Base-by-base conservation (phyloP, 2,329 filamentous ascomycete genomes). In the Calonectria honghensis region DNA sequence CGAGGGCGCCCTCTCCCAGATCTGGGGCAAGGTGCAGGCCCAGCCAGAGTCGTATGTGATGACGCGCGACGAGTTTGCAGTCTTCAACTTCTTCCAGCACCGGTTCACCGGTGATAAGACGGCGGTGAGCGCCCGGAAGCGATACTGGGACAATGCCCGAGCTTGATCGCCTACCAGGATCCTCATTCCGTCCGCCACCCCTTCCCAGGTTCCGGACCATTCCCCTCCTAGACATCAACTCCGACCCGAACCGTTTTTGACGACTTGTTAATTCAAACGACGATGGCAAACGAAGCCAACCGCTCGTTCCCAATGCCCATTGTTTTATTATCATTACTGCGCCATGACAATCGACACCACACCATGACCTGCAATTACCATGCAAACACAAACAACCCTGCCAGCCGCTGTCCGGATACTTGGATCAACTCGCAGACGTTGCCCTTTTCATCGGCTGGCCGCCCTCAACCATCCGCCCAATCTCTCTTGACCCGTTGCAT, bases 61-160 rank as follows among this genome's bases (percentile, higher is more conserved):
- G 87, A 92, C 88, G 41, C 88, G 90, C 76, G 92, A 95, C 84
- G 95, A 98, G 85, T 97, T 97, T 81, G 92, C 94, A 70, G 89
- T 97, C 74, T 96, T 97, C 91, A 97, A 97, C 87, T 96, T 93
- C 85, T 96, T 94, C 84, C 93, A 94, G 76, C 85, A 90, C 76
- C 90, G 93, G 13, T 95, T 94, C 81, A 83, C 86, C 37, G 90
- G 91, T 74, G 84, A 89, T 77, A 81, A 86, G 76, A 79, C 86
- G n/a, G 88, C 88, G 51, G 81, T 85, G n/a, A 84, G 83, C 48
- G 90, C 90, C 24, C 85, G 86, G 75, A 87, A 83, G 78, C 85
- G 89, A 73, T 92, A 88, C 82, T 92, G 90, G 90, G 87, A 90
- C 79, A 85, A 87, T 76, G 79, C 82, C 24, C 81, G 81, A 65